Percentiles rank a stretch among this genome's conserved stretches.
These are phyloP conservation scores for Oidiodendron maius DNA, from an alignment of 495 filamentous ascomycete genomes.

Conservation along the genomic window DNA sequence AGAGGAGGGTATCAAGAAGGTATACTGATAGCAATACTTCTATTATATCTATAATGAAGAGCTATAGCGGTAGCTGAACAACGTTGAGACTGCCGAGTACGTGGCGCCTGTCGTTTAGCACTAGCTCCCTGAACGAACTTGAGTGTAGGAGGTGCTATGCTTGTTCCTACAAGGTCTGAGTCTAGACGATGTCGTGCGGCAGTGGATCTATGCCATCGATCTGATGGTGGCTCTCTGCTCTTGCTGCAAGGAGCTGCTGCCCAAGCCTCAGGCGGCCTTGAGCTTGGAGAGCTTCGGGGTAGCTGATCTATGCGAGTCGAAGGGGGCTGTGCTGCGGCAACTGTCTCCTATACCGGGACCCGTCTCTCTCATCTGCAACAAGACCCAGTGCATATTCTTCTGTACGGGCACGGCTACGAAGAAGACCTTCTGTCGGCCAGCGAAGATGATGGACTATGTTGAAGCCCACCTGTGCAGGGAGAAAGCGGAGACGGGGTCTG, in stretches of 20 bases:
- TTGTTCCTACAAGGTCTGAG: slow-evolving; percentile 5
- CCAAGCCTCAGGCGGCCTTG: background rate
- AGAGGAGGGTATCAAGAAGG: background rate
- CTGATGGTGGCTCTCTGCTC: slow-evolving; percentile 7
- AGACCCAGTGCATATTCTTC: slow-evolving; percentile 11
- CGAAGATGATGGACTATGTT: slow-evolving; percentile 13
- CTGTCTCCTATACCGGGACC: background rate
- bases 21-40: background rate
- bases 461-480: slow-evolving; percentile 8
- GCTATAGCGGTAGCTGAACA: background rate
- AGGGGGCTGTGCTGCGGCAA: background rate
- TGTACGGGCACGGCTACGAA: slow-evolving; percentile 6
- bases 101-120: slow-evolving; percentile 8
- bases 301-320: too few relatives aligned
- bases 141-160: slow-evolving; percentile 3
- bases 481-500: background rate
- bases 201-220: slow-evolving; percentile 5
- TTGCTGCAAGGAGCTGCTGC: slow-evolving; percentile 3
- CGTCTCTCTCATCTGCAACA: slow-evolving; percentile 6
- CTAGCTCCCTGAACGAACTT: slow-evolving; percentile 6
- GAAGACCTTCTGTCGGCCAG: slow-evolving; percentile 7
- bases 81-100: background rate
- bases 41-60: background rate
- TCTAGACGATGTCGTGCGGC: slow-evolving; percentile 3
- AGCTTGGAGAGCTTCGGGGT: background rate